phyloP scores from a whole-genome alignment of 345 rosid genomes.

The Eucalyptus paniculata region DNA sequence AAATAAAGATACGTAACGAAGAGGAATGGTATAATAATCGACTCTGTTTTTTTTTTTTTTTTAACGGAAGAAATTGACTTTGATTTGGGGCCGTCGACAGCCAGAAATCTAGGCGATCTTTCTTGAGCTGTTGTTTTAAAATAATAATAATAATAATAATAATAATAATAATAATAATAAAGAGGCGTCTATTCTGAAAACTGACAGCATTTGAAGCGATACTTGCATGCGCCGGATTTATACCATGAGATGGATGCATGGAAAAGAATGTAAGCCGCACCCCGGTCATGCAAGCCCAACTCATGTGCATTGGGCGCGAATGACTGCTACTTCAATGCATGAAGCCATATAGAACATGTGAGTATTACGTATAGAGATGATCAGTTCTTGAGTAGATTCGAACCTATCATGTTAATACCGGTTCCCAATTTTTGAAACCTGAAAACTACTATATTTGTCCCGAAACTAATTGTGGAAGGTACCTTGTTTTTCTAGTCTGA shows the following conservation, averaged over 20 bases:
- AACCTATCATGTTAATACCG: fast-evolving
- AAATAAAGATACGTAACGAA: not conserved
- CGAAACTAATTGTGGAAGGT: not conserved
- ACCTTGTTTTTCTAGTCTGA: not conserved
- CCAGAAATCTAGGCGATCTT: not conserved
- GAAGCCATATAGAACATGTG: not conserved
- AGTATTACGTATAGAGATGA: not conserved
- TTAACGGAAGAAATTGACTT: not conserved
- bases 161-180: no score
- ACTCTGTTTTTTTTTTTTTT: not conserved
- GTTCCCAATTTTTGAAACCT: not conserved
- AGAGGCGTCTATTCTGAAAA: not conserved
- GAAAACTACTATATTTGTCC: not conserved
- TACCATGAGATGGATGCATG: not conserved
- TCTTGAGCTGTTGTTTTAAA: not conserved
- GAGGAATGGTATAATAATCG: not conserved
- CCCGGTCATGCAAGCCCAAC: not conserved
- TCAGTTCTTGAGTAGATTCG: not conserved
- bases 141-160: no score
- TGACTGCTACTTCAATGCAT: not conserved
- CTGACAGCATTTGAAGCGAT: not conserved
- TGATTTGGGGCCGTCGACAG: not conserved
- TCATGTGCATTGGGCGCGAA: not conserved
- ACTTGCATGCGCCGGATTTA: not conserved
- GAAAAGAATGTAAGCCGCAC: not conserved